Conservation (phyloP, 345 rosid species). For the Brassica rapa region DNA sequence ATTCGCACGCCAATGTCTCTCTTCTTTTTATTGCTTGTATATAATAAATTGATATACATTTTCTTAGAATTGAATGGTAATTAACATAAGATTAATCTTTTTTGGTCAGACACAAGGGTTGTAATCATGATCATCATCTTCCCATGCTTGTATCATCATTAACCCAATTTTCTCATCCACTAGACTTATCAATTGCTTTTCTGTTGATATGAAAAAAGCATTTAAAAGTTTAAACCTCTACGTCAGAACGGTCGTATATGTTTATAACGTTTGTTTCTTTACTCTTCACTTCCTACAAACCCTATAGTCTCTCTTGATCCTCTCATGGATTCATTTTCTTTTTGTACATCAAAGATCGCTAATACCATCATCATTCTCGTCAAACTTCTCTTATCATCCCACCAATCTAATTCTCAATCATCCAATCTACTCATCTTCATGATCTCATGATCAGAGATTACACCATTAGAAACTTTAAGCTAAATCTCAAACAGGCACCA, state of each 20-base stretch:
- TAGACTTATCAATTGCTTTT: constrained; percentile 25
- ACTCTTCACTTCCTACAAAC: constrained; percentile 29
- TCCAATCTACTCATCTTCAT: constrained; percentile 56
- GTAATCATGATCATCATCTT: constrained; percentile 40
- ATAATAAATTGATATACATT: background rate
- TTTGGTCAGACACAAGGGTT: constrained; percentile 5
- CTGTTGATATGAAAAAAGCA: background rate
- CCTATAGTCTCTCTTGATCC: constrained; percentile 13
- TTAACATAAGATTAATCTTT: constrained; percentile 16
- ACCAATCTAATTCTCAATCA: constrained; percentile 46
- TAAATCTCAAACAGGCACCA: constrained; percentile 54
- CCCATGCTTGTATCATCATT: constrained; percentile 43
- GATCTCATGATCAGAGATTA: constrained; percentile 82
- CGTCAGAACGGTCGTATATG: constrained; percentile 37
- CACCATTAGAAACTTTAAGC: constrained; percentile 59
- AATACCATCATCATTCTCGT: constrained; percentile 20
- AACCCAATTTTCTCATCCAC: constrained; percentile 30
- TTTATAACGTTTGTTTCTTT: constrained; percentile 36
- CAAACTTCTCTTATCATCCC: constrained; percentile 32
- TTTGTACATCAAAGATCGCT: constrained; percentile 2
- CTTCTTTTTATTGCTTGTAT: background rate
- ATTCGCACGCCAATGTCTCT: constrained; percentile 40
- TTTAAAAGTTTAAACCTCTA: constrained; percentile 3
- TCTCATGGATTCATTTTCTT: constrained; percentile 36
- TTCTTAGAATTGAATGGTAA: constrained; percentile 2